These are phyloP conservation scores for Salicornia ramosissima DNA, from an alignment of 148 eudicot species.

Conservation along the genomic window DNA sequence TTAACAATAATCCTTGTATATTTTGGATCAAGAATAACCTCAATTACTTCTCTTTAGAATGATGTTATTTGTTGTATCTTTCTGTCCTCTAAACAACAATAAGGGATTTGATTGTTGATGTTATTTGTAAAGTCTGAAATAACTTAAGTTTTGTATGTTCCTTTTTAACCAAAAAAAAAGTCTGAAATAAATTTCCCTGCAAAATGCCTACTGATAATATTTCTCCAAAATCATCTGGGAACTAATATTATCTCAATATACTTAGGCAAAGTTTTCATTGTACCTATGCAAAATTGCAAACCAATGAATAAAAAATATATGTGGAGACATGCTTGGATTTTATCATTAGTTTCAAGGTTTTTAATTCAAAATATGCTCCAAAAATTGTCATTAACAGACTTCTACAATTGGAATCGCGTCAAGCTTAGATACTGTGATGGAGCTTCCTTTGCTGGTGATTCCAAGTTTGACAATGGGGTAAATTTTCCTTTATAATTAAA, in stretches of 20 bases:
- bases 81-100: not conserved
- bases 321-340: not conserved
- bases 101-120: no score
- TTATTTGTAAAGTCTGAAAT: no score
- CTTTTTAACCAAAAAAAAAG: no score
- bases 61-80: not conserved
- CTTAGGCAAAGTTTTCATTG: no score
- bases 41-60: not conserved
- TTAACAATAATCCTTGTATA: no score
- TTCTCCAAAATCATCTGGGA: no score
- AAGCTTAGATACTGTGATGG: constrained; percentile 96
- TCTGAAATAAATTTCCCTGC: not conserved
- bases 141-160: no score
- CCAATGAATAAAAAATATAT: no score
- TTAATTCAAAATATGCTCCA: not conserved
- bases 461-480: constrained; percentile 75
- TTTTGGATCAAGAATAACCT: no score
- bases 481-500: not conserved
- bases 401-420: constrained; percentile 98
- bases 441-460: constrained; percentile 85
- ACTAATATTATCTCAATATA: no score
- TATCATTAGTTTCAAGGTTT: not conserved
- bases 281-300: no score
- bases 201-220: not conserved
- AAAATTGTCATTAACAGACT: constrained; percentile 41